phyloP scores from a whole-genome alignment of 805 yeast species.

The Spathaspora passalidarum region DNA sequence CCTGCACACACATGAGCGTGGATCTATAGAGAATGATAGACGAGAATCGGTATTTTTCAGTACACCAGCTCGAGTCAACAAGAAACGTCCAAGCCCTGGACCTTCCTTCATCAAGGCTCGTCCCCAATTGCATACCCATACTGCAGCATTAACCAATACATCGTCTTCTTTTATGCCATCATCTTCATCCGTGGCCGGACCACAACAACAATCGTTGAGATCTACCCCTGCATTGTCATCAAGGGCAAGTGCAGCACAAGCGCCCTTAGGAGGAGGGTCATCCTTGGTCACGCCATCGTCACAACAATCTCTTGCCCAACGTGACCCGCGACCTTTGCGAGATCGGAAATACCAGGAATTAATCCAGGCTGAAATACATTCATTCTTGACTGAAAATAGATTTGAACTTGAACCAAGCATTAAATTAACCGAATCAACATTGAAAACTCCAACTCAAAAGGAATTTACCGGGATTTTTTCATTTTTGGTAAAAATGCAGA shows the following conservation, averaged over 20 bases:
- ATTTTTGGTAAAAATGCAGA: conserved; percentile 73
- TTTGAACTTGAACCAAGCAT: conserved; percentile 77
- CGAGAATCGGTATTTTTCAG: conserved; percentile 1
- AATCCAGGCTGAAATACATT: conserved; percentile 65
- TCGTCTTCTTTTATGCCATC: not conserved
- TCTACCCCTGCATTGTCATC: not conserved
- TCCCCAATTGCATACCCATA: not conserved
- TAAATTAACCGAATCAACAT: conserved; percentile 59
- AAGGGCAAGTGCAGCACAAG: not conserved
- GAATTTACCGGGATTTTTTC: conserved; percentile 78
- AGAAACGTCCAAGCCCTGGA: not conserved
- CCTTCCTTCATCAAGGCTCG: not conserved
- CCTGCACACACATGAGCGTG: not conserved
- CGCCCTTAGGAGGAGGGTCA: not conserved
- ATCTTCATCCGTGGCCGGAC: not conserved
- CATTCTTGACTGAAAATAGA: conserved; percentile 57
- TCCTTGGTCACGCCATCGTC: not conserved
- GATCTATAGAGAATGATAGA: not conserved
- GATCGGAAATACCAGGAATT: conserved; percentile 65
- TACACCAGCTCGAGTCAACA: conserved; percentile 2
- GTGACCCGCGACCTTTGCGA: conserved; percentile 75
- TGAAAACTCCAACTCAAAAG: conserved; percentile 80
- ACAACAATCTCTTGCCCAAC: not conserved
- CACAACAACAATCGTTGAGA: not conserved
- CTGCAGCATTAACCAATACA: not conserved